phyloP scores from a whole-genome alignment of 306 rosid genomes.

The Abrus pulchellus region DNA sequence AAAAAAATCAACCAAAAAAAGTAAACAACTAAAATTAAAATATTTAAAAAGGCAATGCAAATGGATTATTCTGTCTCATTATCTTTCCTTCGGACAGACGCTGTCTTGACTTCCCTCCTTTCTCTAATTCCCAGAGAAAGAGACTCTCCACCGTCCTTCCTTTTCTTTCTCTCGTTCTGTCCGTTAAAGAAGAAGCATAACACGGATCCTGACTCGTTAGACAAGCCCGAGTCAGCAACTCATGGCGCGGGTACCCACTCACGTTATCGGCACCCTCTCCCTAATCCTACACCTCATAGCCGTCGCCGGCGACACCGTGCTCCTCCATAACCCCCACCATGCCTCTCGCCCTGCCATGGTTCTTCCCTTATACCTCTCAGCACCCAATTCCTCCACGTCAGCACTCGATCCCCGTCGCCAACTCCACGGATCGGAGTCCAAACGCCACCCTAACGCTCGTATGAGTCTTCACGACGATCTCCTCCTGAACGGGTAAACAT shows the following conservation, averaged over 20 bases:
- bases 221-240: conserved; percentile 50
- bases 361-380: conserved; percentile 73
- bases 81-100: neutral
- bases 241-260: conserved; percentile 60
- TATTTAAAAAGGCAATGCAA: neutral
- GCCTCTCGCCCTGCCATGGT: conserved; percentile 71
- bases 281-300: conserved; percentile 34
- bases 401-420: conserved; percentile 65
- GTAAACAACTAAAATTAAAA: neutral
- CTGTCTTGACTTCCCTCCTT: conserved; percentile 32
- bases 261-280: conserved; percentile 38
- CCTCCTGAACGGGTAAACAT: conserved; percentile 80
- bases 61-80: neutral
- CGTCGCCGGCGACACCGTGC: conserved; percentile 47
- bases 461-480: conserved; percentile 97
- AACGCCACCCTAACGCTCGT: conserved; percentile 76
- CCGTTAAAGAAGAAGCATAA: conserved; percentile 31
- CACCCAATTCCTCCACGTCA: conserved; percentile 58
- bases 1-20: conserved; percentile 2
- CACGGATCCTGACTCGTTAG: conserved; percentile 43
- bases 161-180: conserved; percentile 42
- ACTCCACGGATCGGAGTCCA: conserved; percentile 68
- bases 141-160: conserved; percentile 2
- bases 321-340: conserved; percentile 47
- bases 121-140: conserved; percentile 12